Base-by-base conservation (phyloP, 768 basidiomycete species). In the Leccinellum rugosiceps region DNA sequence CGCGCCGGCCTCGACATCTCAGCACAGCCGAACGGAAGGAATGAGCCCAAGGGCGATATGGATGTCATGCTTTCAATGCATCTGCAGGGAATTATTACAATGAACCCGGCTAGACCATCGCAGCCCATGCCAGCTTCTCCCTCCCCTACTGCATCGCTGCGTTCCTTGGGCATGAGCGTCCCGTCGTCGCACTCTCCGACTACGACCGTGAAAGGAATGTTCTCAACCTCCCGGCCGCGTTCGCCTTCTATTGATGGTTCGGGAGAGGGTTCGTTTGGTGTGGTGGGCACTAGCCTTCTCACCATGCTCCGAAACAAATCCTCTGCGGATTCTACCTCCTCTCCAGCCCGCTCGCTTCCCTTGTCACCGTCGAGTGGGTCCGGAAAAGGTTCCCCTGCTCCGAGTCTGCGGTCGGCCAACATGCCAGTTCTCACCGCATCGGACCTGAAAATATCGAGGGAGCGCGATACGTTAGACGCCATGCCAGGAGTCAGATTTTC, bases 11-110 rank as follows among this genome's bases (percentile, higher is more conserved):
- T 91, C 13, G 80, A 82, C 32, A 71, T 77, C 23, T 72, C 82
- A 26, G 67, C 77, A 0, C 73, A 73, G 41, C 72, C 73, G 21
- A 63, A 74, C 3, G 74, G 77, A 21, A 76, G 74, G 15, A 74
- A 80, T 26, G 90, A 90, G 58, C 88, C 88, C 21, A 78, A 84
- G 47, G 90, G 90, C 6, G 90, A 92, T 65, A 82, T 92, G 76
- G 90, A 92, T 67, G 90, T 91, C 48, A 88, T 90, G 82, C 77
- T 92, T 34, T 86, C 87, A 30, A 89, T 92, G 78, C 85, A 85
- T 49, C 77, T 83, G 31, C 87, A 89, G 63, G 84, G 81, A n/a
- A 53, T 74, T 78, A 60, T 75, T 76, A 28, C 76, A 76, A 26
- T 70, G 71, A 52, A 69, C 43, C 53, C 60, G 43, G 46, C 45